Conservation (phyloP, 2,329 filamentous ascomycete genomes). For the Trichoderma citrinoviride region DNA sequence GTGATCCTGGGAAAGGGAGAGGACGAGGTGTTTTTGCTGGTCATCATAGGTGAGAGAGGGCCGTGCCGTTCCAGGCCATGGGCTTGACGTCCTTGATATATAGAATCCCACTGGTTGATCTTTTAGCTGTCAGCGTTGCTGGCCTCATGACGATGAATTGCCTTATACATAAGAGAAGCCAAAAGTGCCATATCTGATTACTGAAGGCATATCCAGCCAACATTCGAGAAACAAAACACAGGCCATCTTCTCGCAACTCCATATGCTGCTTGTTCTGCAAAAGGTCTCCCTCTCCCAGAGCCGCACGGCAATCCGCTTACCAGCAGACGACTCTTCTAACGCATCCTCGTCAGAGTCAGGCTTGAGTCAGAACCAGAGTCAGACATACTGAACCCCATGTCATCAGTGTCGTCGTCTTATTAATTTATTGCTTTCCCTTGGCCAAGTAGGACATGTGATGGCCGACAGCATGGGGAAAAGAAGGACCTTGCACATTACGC, state of each 20-base stretch:
- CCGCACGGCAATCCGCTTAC: slow-evolving; percentile 23
- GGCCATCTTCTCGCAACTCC: slow-evolving; percentile 37
- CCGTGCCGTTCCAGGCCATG: slow-evolving; percentile 45
- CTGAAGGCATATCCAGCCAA: slow-evolving; percentile 46
- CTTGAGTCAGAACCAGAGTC: neutral
- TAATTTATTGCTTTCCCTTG: slow-evolving; percentile 36
- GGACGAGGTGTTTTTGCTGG: slow-evolving; percentile 46
- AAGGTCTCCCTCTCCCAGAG: slow-evolving; percentile 36
- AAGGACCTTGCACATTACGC: slow-evolving; percentile 42
- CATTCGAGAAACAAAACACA: slow-evolving; percentile 43
- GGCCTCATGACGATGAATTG: too few relatives aligned
- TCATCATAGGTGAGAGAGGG: slow-evolving; percentile 47
- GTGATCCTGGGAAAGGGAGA: slow-evolving; percentile 49
- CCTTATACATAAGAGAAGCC: too few relatives aligned
- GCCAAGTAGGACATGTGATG: slow-evolving; percentile 43
- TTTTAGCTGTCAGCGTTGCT: neutral
- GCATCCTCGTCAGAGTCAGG: neutral
- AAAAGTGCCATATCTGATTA: slow-evolving; percentile 48
- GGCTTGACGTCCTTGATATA: slow-evolving; percentile 42
- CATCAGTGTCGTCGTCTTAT: slow-evolving; percentile 29
- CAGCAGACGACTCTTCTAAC: slow-evolving; percentile 8
- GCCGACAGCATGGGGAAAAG: slow-evolving; percentile 42
- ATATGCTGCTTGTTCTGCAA: slow-evolving; percentile 41
- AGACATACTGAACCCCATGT: neutral
- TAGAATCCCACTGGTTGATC: slow-evolving; percentile 34